phyloP scores from a whole-genome alignment of 2,329 filamentous ascomycete genomes.

The Neofusicoccum sp. region DNA sequence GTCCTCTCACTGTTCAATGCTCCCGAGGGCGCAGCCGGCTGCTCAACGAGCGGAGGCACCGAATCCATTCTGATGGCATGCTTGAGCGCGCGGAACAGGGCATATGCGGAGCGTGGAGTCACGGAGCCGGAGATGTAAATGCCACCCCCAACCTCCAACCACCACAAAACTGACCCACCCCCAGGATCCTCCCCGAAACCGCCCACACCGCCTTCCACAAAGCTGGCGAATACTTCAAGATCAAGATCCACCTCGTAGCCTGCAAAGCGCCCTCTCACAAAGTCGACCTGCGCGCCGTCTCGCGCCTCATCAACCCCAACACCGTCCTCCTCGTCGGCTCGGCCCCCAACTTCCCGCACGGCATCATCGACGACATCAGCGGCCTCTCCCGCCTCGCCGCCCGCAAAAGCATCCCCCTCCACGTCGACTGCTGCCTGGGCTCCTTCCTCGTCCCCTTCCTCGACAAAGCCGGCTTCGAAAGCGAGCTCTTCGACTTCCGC shows the following conservation, averaged over 20 bases:
- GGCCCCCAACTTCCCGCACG: slow-evolving; percentile 96
- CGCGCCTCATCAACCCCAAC: slow-evolving; percentile 87
- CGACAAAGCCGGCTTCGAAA: slow-evolving; percentile 87
- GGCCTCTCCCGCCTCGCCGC: slow-evolving; percentile 79
- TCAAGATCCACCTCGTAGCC: slow-evolving; percentile 84
- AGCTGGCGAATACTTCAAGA: slow-evolving; percentile 92
- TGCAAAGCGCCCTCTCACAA: slow-evolving; percentile 85
- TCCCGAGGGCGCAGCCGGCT: slow-evolving; percentile 79
- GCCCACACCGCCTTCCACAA: slow-evolving; percentile 97
- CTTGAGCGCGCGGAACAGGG: slow-evolving; percentile 85
- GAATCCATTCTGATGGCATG: slow-evolving; percentile 98
- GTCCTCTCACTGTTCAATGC: slow-evolving; percentile 81
- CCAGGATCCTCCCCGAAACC: slow-evolving; percentile 86
- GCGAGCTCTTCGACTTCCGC: slow-evolving; percentile 87
- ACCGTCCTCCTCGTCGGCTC: slow-evolving; percentile 91
- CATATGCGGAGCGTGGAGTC: slow-evolving; percentile 77
- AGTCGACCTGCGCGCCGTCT: slow-evolving; percentile 74
- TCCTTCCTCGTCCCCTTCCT: slow-evolving; percentile 94
- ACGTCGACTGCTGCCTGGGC: slow-evolving; percentile 96
- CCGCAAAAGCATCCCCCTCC: slow-evolving; percentile 77
- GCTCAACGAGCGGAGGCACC: slow-evolving; percentile 88
- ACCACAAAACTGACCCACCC: slow-evolving; percentile 18
- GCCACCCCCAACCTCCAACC: background rate
- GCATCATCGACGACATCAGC: slow-evolving; percentile 93
- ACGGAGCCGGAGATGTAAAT: slow-evolving; percentile 88